phyloP scores from a whole-genome alignment of 2,329 filamentous ascomycete genomes.

The Dothiorella sarmentorum region DNA sequence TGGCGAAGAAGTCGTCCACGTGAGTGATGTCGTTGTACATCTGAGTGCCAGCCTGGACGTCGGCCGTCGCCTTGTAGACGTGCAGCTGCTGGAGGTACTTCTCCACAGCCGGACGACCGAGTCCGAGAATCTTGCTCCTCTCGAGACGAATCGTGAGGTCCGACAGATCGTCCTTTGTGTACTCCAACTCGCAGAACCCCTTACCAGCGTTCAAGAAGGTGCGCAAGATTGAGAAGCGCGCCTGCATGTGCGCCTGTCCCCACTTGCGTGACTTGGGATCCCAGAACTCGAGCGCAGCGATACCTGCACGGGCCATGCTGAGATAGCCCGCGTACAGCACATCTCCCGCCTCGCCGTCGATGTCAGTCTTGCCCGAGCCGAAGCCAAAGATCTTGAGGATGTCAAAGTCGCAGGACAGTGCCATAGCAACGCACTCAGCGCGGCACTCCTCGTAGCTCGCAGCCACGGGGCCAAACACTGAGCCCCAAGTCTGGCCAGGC shows the following conservation, averaged over 20 bases:
- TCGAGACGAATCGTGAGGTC: slow-evolving; percentile 82
- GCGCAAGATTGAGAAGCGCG: slow-evolving; percentile 80
- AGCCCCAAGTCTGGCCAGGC: slow-evolving; percentile 91
- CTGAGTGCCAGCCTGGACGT: slow-evolving; percentile 70
- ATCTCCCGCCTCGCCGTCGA: slow-evolving; percentile 75
- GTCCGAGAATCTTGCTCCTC: slow-evolving; percentile 78
- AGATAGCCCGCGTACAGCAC: slow-evolving; percentile 87
- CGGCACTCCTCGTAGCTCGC: slow-evolving; percentile 92
- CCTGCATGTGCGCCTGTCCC: slow-evolving; percentile 90
- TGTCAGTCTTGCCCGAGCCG: slow-evolving; percentile 70
- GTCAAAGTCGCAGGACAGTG: slow-evolving; percentile 79
- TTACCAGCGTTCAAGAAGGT: slow-evolving; percentile 83
- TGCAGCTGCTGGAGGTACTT: slow-evolving; percentile 87
- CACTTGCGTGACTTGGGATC: slow-evolving; percentile 86
- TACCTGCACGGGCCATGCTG: slow-evolving; percentile 88
- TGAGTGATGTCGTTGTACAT: slow-evolving; percentile 82
- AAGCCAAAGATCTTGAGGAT: slow-evolving; percentile 91
- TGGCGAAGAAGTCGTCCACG: slow-evolving; percentile 83
- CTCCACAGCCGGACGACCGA: slow-evolving; percentile 79
- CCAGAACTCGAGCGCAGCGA: slow-evolving; percentile 89
- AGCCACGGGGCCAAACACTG: slow-evolving; percentile 82
- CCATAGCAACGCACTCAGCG: slow-evolving; percentile 92
- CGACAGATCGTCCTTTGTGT: slow-evolving; percentile 69
- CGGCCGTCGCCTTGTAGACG: slow-evolving; percentile 86
- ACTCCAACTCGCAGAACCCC: slow-evolving; percentile 79